Conservation (phyloP, 805 yeast species). For the Tetrapisispora fleetii region DNA sequence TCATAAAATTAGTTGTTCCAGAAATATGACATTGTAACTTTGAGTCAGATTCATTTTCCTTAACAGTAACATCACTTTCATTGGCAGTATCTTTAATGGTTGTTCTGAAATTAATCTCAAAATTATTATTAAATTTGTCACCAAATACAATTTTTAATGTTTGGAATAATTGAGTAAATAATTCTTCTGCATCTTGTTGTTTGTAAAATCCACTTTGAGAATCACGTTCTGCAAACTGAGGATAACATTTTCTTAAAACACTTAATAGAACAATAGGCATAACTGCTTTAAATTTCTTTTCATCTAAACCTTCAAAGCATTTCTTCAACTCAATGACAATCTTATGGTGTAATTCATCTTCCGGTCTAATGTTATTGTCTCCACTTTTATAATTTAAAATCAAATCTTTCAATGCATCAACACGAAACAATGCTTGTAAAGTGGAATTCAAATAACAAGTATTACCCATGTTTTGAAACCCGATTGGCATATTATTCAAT, state of each 20-base stretch:
- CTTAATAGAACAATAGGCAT: conserved; percentile 62
- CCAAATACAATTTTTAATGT: conserved; percentile 38
- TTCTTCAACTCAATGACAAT: conserved; percentile 41
- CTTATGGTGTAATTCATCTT: conserved; percentile 29
- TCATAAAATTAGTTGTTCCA: conserved; percentile 73
- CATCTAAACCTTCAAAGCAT: conserved; percentile 34
- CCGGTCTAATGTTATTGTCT: conserved; percentile 15
- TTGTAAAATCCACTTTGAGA: conserved; percentile 57
- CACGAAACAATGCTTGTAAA: conserved; percentile 75
- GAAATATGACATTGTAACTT: conserved; percentile 87
- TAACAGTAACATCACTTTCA: conserved; percentile 38
- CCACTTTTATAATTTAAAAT: conserved; percentile 44
- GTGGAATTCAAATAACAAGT: conserved; percentile 91
- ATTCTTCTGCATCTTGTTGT: conserved; percentile 98
- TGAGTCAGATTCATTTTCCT: conserved; percentile 43
- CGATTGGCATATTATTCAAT: conserved; percentile 61
- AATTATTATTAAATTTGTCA: conserved; percentile 42
- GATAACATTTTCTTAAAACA: conserved; percentile 56
- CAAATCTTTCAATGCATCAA: conserved; percentile 59
- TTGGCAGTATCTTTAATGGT: conserved; percentile 52
- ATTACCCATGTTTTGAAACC: conserved; percentile 88
- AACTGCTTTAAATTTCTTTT: conserved; percentile 37
- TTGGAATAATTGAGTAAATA: conserved; percentile 67
- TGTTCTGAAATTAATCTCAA: conserved; percentile 57
- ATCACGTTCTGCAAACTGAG: conserved; percentile 83